Base-by-base conservation (phyloP, 495 filamentous ascomycete genomes). In the Penicillium roqueforti region DNA sequence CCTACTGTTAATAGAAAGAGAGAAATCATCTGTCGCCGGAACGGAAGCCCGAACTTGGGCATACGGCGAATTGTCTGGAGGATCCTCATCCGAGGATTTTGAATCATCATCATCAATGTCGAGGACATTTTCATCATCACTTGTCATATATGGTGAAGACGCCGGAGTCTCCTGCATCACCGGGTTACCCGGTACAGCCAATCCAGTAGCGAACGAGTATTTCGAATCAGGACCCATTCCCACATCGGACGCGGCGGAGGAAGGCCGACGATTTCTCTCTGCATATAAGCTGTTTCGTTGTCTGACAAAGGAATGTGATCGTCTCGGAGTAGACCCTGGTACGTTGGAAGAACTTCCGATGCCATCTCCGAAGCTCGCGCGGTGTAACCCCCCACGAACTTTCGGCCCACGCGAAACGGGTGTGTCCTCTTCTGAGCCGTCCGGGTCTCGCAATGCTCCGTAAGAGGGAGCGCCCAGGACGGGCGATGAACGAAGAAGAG, bases 41-140 rank as follows among this genome's bases (percentile, higher is more conserved):
- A 92, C 88, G 0, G 86, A 88, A 23, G 89, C 89, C 49, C 89
- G 81, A 4, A 92, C 89, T 74, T 88, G 83, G 8, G 86, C 62
- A 67, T 90, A 80, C 41, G 66, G 66, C 9, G 66, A 69, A 54
- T 69, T 69, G 32, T 69, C 66, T 10, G 66, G 66, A 32, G 66
- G 66, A 53, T 69, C 66, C 14, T 67, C 66, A 4, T 59, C 59
- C 0, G 45, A 42, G 8, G 54, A 47, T 50, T 62, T 67, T 9
- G 59, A 28, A 53, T 54, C 51, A 6, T 67, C 58, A 26, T 64
- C 63, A 29, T 70, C 69, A 14, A 62, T 39, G 58, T 61, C 49
- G 28, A 51, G 36, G 25, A 56, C 16, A 38, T 67, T 56, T 40
- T 67, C 66, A 7, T 68, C 67, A 11, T 67, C 62, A 42, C 49